Percentiles rank a stretch among this genome's conserved stretches.
Evolutionary conservation across 2,329 filamentous ascomycete species (phyloP).

Genomic region (Fusarium multiceps): DNA sequence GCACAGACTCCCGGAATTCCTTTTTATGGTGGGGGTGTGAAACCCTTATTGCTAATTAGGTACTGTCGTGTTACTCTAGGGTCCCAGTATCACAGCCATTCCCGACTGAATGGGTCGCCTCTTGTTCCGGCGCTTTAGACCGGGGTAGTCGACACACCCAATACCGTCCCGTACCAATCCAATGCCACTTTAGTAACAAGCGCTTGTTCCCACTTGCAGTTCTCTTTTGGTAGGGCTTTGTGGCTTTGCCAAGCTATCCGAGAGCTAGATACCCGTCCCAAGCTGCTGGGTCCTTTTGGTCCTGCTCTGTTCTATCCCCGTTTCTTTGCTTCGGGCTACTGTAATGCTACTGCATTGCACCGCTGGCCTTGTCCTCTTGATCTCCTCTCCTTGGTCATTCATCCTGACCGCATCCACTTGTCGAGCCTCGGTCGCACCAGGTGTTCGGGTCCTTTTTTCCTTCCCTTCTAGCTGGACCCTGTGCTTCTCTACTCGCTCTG

Average conservation of each 20-base stretch:
- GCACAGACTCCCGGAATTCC: neutral
- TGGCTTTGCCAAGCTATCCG: slow-evolving; percentile 38
- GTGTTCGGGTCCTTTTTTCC: slow-evolving; percentile 29
- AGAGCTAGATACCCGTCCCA: slow-evolving; percentile 49
- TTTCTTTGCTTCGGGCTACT: slow-evolving; percentile 8
- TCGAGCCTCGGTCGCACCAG: slow-evolving; percentile 37
- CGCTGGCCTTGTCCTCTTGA: slow-evolving; percentile 7
- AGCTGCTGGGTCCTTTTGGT: slow-evolving; percentile 44
- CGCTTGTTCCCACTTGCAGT: slow-evolving; percentile 25
- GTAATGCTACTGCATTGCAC: neutral
- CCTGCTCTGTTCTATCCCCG: neutral
- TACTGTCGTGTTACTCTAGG: neutral
- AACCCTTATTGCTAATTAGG: slow-evolving; percentile 6
- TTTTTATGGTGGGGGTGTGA: slow-evolving; percentile 8
- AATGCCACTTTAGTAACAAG: slow-evolving; percentile 26
- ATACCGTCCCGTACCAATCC: slow-evolving; percentile 22
- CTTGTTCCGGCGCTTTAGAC: slow-evolving; percentile 31
- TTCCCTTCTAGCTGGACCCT: slow-evolving; percentile 8
- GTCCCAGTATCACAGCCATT: slow-evolving; percentile 22
- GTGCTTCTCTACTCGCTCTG: slow-evolving; percentile 9
- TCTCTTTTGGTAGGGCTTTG: slow-evolving; percentile 37
- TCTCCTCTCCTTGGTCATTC: slow-evolving; percentile 11
- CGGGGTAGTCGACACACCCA: slow-evolving; percentile 26
- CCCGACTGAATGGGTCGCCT: slow-evolving; percentile 39
- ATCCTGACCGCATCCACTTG: slow-evolving; percentile 32